Percentiles rank a stretch among this genome's conserved stretches.
Conservation (phyloP, 179 eudicot genomes). For the Heliamphora pulchella region DNA sequence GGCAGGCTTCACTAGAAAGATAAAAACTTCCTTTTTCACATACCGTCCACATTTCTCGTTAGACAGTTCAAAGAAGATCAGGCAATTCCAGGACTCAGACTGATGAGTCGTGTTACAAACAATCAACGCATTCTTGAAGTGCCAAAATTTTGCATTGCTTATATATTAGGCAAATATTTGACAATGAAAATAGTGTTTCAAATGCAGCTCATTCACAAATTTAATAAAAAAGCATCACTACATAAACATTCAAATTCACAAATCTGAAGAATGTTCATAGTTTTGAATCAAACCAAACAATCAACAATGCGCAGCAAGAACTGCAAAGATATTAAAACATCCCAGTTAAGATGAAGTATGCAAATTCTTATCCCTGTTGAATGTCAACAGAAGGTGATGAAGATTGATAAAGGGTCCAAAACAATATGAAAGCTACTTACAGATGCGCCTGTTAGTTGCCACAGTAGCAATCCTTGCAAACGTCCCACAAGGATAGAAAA, state of each 20-base stretch:
- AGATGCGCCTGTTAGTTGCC: constrained; percentile 52
- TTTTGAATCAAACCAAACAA: not conserved
- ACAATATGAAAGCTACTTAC: constrained; percentile 39
- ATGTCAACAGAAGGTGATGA: constrained; percentile 5
- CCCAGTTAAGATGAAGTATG: not conserved
- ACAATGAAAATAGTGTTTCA: not conserved
- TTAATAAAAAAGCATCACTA: not conserved
- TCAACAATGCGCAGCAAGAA: not conserved
- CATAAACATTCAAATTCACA: not conserved
- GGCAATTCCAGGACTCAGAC: not conserved
- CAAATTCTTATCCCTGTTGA: not conserved
- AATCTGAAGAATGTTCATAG: not conserved
- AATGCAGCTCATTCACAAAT: not conserved
- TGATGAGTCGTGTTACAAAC: not conserved
- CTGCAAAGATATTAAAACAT: not conserved
- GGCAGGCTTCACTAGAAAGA: not conserved
- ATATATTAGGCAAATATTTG: not conserved
- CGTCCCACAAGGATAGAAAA: constrained; percentile 73
- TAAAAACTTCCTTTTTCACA: not conserved
- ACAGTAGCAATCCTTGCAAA: constrained; percentile 66
- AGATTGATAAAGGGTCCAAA: constrained; percentile 1
- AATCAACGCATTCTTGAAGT: not conserved
- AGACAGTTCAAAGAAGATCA: not conserved
- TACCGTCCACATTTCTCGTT: not conserved
- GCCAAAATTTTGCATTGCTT: too few relatives aligned